Base-by-base conservation (phyloP, 306 rosid species). In the Pachyrhizus erosus region DNA sequence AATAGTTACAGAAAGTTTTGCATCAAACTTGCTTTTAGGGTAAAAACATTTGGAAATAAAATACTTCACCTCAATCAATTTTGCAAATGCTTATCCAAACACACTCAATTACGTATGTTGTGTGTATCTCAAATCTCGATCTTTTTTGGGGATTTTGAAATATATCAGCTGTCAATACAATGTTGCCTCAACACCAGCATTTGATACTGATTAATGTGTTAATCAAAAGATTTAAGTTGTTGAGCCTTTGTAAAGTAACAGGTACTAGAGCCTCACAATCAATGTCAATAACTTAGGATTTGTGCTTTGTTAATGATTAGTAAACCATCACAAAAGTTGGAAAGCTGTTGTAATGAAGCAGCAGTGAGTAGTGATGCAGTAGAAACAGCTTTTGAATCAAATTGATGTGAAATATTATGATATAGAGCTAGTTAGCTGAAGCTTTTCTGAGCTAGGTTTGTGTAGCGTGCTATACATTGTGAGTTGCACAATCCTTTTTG, bases 401-500 rank as follows among this genome's bases (percentile, higher is more conserved):
- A 65, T 42, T 68, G 43, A 6, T 42, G 24, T 27, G 26, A 72
- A 67, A 48, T 24, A 17, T 67, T 20, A 43, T 10, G 39, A 58
- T 20, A 43, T 58, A 13, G 20, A 61, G 42, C 12, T 58, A 39
- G 69, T 61, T 72, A n/a, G 51, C 52, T 60, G 65, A 73, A 70
- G 34, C 66, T 46, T 76, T 45, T 70, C 77, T 61, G 64, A 81
- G 37, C 26, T 61, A 75, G 73, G 48, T 75, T 0, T 68, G 24
- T 37, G 40, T 43, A 27, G 67, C 15, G 26, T 64, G 33, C 24
- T 67, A 54, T 31, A 48, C 51, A 67, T 12, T 43, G 58, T 43
- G 40, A 66, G 31, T 55, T 43, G 78, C 13, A 57, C 31, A 0
- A 15, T n/a, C 10, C 42, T 66, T 46, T 75, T 45, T 66, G 15